Conservation (phyloP, 306 rosid species). For the Quercus engelmannii region DNA sequence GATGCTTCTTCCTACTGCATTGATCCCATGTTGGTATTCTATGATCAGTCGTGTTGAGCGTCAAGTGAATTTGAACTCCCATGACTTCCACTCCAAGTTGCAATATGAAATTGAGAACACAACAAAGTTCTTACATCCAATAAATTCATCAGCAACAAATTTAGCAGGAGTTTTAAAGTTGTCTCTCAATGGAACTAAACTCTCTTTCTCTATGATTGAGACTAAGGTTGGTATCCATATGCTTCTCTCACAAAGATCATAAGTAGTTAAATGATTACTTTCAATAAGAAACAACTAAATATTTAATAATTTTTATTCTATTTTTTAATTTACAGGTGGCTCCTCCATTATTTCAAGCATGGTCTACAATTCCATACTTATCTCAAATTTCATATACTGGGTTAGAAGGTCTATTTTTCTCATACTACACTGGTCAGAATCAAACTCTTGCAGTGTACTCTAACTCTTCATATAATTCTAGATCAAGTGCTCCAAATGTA, state of each 20-base stretch:
- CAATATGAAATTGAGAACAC: not conserved
- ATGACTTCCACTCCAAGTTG: not conserved
- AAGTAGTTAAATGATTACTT: not conserved
- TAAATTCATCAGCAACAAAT: not conserved
- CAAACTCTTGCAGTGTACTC: constrained; percentile 43
- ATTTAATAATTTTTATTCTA: not conserved
- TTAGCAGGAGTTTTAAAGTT: constrained; percentile 1
- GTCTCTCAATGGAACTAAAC: not conserved
- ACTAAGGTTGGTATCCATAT: constrained; percentile 7
- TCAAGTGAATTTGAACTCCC: not conserved
- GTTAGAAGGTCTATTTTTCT: constrained; percentile 44
- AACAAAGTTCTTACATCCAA: constrained; percentile 10
- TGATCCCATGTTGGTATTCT: constrained; percentile 21
- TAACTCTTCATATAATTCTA: constrained; percentile 32
- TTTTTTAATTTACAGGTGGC: constrained; percentile 34
- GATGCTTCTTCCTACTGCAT: constrained; percentile 7
- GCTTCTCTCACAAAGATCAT: not conserved
- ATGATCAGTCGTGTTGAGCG: constrained; percentile 5
- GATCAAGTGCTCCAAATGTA: not conserved
- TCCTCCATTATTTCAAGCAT: constrained; percentile 46
- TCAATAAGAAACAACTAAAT: not conserved
- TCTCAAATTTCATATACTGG: constrained; percentile 48
- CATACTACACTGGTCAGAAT: constrained; percentile 28
- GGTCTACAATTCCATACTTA: constrained; percentile 39
- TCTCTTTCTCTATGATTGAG: constrained; percentile 12